Conservation (phyloP, 2,329 filamentous ascomycete species). For the Helotiales sp. region DNA sequence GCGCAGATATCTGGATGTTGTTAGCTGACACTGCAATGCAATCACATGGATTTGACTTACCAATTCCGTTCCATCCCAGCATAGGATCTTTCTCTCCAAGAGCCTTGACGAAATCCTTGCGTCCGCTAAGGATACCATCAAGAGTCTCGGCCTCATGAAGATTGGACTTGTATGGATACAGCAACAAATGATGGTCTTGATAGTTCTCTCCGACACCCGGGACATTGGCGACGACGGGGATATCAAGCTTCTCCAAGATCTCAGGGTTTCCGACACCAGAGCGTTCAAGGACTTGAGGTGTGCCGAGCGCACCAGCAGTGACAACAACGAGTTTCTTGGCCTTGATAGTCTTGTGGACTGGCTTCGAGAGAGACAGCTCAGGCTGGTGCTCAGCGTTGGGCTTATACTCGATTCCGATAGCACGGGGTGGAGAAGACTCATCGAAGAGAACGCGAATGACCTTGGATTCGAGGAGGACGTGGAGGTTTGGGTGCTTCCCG, state of each 20-base stretch:
- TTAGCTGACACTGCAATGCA: not conserved
- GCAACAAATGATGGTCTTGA: conserved; percentile 60
- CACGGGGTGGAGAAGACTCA: conserved; percentile 51
- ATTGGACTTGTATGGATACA: conserved; percentile 57
- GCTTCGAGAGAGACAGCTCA: conserved; percentile 37
- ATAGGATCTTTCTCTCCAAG: conserved; percentile 54
- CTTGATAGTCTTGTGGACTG: conserved; percentile 46
- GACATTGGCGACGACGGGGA: conserved; percentile 53
- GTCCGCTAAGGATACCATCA: conserved; percentile 57
- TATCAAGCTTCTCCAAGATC: conserved; percentile 53
- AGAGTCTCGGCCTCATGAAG: conserved; percentile 54
- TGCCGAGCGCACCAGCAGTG: conserved; percentile 46
- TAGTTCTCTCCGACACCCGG: conserved; percentile 59
- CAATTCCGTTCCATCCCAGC: conserved; percentile 61
- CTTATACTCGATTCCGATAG: conserved; percentile 63
- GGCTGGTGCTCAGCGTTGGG: conserved; percentile 53
- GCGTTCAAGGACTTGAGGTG: conserved; percentile 58
- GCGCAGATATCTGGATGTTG: conserved; percentile 51
- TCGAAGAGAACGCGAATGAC: conserved; percentile 61
- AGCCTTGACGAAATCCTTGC: conserved; percentile 51
- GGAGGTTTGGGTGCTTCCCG: conserved; percentile 60
- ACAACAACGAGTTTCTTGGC: conserved; percentile 61
- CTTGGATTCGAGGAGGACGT: conserved; percentile 61
- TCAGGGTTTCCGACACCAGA: conserved; percentile 63
- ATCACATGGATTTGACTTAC: conserved; percentile 21